Base-by-base conservation (phyloP, 441 rosid species). In the Gossypium armourianum region DNA sequence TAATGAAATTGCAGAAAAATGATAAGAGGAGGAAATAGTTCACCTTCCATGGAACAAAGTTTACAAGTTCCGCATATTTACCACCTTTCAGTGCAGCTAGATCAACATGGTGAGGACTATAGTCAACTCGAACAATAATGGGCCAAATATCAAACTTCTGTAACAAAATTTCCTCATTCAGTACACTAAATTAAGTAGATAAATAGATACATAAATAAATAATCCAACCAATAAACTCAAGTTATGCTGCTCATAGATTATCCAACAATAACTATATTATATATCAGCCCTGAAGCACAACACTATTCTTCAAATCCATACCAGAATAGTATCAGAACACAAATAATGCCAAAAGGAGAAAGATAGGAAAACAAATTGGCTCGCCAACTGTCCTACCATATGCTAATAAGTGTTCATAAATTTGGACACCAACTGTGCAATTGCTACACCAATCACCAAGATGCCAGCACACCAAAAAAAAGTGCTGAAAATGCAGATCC, bases 41-140 rank as follows among this genome's bases (percentile, higher is more conserved):
- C 80, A 93, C 99, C 99, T 93, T 96, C 98, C 96, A 92, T 62
- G 96, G 96, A 71, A 93, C 90, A 79, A 92, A 85, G 81, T 96
- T 96, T 68, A 88, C 90, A 63, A 96, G 96, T 83, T 96, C 98
- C 77, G 86, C 93, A 77, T 83, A 91, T 77, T 91, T 93, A 65
- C 99, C 99, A 72, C 88, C 88, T 24, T 88, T 83, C 74, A 96
- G 75, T 74, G 99, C 99, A 20, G 96, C 96, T 62, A 96, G 75
- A 90, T 93, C 96, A 72, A 96, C 90, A 77, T 58, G 90, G 68
- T 69, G 80, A 13, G 99, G 99, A 68, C 83, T 87, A 84, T 96
- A 96, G 77, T 96, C 97, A 79, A 96, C 89, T 83, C 92, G 97
- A 67, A 96, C 78, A 81, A 81, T 81, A 79, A 87, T 72, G 73